Evolutionary conservation across 495 filamentous ascomycete genomes (phyloP).

Genomic region (Talaromyces adpressus): DNA sequence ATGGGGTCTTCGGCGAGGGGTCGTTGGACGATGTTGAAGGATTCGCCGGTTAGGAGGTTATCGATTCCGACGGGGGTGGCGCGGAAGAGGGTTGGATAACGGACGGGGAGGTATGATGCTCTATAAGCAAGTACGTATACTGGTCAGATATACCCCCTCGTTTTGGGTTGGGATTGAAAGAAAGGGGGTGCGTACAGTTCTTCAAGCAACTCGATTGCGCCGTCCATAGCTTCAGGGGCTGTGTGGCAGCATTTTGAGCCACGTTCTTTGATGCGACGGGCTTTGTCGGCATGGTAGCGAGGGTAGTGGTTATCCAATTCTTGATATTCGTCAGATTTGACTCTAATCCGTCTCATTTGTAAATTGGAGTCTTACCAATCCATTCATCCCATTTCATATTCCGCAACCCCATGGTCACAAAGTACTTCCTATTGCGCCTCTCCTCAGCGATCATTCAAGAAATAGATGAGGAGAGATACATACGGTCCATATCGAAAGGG

Average conservation of each 20-base stretch:
- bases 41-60: conserved; percentile 67
- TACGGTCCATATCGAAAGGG: conserved; percentile 76
- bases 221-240: conserved; percentile 66
- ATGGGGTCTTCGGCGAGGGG: conserved; percentile 78
- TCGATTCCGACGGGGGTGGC: conserved; percentile 59
- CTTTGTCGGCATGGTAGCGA: conserved; percentile 70
- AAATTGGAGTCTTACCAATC: conserved; percentile 46
- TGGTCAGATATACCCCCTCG: background rate
- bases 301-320: conserved; percentile 81
- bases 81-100: conserved; percentile 69
- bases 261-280: conserved; percentile 61
- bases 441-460: background rate
- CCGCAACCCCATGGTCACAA: conserved; percentile 79
- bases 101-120: conserved; percentile 65
- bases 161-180: background rate
- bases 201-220: conserved; percentile 72
- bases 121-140: conserved; percentile 15
- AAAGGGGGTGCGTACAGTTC: conserved; percentile 46
- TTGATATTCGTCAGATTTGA: conserved; percentile 11
- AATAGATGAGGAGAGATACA: conserved; percentile 18
- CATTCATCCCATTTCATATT: conserved; percentile 74
- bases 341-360: background rate
- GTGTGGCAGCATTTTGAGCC: conserved; percentile 65
- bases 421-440: conserved; percentile 40
- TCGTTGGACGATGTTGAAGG: conserved; percentile 59